Evolutionary conservation across 176 grass and related monocot species (phyloP).

Genomic region (Musa acuminata): DNA sequence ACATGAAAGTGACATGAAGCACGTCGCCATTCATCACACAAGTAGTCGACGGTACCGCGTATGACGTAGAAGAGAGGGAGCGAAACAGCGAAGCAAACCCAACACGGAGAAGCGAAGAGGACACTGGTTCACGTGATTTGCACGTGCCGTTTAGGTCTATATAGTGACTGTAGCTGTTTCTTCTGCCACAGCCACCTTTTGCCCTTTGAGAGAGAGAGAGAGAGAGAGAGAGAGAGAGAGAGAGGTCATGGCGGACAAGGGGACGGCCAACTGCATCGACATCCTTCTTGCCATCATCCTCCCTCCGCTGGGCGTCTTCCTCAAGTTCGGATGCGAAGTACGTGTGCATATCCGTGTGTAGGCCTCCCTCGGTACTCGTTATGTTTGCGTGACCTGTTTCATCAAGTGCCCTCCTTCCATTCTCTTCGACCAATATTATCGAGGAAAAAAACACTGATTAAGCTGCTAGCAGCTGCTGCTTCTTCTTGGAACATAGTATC

Average conservation of each 20-base stretch:
- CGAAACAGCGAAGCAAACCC: background rate
- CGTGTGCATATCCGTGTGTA: no score
- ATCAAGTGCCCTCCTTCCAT: no score
- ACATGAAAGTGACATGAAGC: no score
- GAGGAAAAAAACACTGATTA: no score
- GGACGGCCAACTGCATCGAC: slow-evolving; percentile 67
- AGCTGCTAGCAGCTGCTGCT: no score
- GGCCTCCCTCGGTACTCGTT: no score
- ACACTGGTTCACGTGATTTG: background rate
- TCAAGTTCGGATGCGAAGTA: slow-evolving; percentile 78
- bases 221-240: no score
- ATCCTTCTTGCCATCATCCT: slow-evolving; percentile 91
- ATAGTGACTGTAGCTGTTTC: no score
- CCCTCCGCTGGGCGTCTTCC: slow-evolving; percentile 91
- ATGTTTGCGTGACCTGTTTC: no score
- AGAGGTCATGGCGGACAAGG: slow-evolving; percentile 39
- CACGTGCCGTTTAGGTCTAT: background rate
- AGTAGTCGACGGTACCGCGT: no score
- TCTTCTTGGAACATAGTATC: no score
- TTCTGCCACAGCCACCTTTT: background rate
- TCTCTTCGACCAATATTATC: no score
- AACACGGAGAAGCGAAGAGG: background rate
- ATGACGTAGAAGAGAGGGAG: background rate
- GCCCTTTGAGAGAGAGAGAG: background rate
- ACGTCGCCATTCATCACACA: background rate